Evolutionary conservation across 495 filamentous ascomycete genomes (phyloP), one percentile per base, ranked within the genome.

Genomic region (Aspergillus leporis): DNA sequence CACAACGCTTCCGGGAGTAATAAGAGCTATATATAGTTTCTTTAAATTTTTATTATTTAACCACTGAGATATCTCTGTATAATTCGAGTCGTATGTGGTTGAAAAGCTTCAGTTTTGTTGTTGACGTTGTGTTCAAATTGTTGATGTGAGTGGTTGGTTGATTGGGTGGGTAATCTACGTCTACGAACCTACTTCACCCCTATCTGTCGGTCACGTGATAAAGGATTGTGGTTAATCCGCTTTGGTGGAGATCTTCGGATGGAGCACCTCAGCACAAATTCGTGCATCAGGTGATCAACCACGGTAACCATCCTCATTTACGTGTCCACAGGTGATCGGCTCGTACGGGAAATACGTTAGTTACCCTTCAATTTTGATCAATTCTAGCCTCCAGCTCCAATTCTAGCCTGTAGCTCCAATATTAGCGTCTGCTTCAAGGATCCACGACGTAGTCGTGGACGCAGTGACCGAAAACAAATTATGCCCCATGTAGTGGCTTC

Each of bases 281-380:
- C 25, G 25, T 46, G n/a, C 43, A 22, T 46, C 43, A 46, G 43
- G 43, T 46, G 43, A 46, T 46, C 43, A 46, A 19, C 13, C n/a
- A 46, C 43, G 43, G n/a, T 46, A 46, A 23, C 25, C 25, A 28
- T 28, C 25, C 25, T 28, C 25, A 28, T 28, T 28, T 28, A 28
- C 25, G 25, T 28, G 25, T 28, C 25, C 25, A 28, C 25, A 28
- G 25, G 25, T 28, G 25, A 28, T 28, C 25, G 25, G 25, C 25
- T 28, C 25, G 25, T 28, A 28, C 25, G 25, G 25, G 25, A 28
- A 28, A 28, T 28, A 28, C 25, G 25, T 28, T 28, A 28, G 25
- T 28, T 28, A 28, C 25, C 25, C 25, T 28, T 28, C 25, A 28
- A 28, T 28, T 28, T 28, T 28, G 25, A 28, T 28, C 25, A 28